These are phyloP conservation scores for Pseudocercospora fuligena DNA, from an alignment of 2,329 filamentous ascomycete species.

Conservation along the genomic window DNA sequence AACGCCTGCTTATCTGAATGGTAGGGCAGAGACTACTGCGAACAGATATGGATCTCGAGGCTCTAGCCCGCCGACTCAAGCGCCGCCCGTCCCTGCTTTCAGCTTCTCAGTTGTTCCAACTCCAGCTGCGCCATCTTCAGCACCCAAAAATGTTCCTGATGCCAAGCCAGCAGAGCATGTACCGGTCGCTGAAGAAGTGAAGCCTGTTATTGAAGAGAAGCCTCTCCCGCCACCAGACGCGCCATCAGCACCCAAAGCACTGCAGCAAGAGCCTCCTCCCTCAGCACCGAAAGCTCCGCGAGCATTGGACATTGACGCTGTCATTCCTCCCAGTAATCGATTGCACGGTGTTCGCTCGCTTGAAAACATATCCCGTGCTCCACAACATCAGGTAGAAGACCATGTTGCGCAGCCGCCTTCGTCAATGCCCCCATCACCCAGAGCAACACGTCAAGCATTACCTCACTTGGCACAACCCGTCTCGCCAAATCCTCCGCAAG, in stretches of 20 bases:
- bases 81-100: slow-evolving; percentile 61
- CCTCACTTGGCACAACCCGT: slow-evolving; percentile 32
- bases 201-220: slow-evolving; percentile 21
- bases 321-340: slow-evolving; percentile 30
- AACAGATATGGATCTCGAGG: slow-evolving; percentile 53
- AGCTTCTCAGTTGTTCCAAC: slow-evolving; percentile 40
- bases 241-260: slow-evolving; percentile 45
- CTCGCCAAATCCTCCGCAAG: slow-evolving; percentile 31
- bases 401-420: slow-evolving; percentile 14
- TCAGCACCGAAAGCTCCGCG: slow-evolving; percentile 41
- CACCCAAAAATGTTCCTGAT: slow-evolving; percentile 35
- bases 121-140: slow-evolving; percentile 25
- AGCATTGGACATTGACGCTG: slow-evolving; percentile 35
- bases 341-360: slow-evolving; percentile 38
- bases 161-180: slow-evolving; percentile 17
- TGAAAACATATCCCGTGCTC: slow-evolving; percentile 33
- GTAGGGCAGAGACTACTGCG: slow-evolving; percentile 51
- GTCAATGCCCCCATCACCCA: slow-evolving; percentile 31
- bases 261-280: slow-evolving; percentile 33
- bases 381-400: slow-evolving; percentile 14
- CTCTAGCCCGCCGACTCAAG: slow-evolving; percentile 59
- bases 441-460: slow-evolving; percentile 25
- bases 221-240: slow-evolving; percentile 35
- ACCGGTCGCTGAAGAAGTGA: slow-evolving; percentile 11
- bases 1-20: slow-evolving; percentile 50